These are phyloP conservation scores for Biscutella laevigata DNA, from an alignment of 441 rosid genomes.

Conservation along the genomic window DNA sequence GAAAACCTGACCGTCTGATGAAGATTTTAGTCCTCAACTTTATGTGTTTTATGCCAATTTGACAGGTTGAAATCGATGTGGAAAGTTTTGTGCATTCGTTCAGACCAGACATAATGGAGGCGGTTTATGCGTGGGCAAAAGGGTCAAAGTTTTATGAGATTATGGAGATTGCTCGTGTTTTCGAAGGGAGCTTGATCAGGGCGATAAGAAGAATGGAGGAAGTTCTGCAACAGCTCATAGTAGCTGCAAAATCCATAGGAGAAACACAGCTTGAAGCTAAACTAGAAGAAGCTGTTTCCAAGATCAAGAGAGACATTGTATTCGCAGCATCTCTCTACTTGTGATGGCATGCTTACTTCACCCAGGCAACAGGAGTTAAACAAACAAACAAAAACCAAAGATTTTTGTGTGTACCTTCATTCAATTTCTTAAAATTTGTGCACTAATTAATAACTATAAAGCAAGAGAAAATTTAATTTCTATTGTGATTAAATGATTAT, in stretches of 20 bases:
- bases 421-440: neutral
- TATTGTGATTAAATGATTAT: too few species aligned
- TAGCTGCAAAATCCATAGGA: conserved; percentile 81
- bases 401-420: conserved; percentile 6
- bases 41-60: neutral
- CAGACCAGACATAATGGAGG: conserved; percentile 93
- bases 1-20: neutral
- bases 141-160: conserved; percentile 93
- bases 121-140: conserved; percentile 86
- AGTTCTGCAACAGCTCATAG: conserved; percentile 91
- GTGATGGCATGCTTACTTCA: conserved; percentile 21
- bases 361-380: neutral
- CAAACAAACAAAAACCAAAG: neutral
- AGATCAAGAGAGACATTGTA: conserved; percentile 92
- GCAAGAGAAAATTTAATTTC: neutral
- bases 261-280: conserved; percentile 76
- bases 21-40: conserved; percentile 7
- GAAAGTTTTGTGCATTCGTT: conserved; percentile 77
- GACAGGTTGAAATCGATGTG: conserved; percentile 79
- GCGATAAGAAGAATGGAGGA: conserved; percentile 97
- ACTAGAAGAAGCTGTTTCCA: conserved; percentile 86
- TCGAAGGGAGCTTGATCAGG: conserved; percentile 95
- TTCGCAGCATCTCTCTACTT: conserved; percentile 95
- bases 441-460: neutral
- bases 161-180: conserved; percentile 84